Evolutionary conservation across 441 rosid species (phyloP).

Genomic region (Sinapis alba): DNA sequence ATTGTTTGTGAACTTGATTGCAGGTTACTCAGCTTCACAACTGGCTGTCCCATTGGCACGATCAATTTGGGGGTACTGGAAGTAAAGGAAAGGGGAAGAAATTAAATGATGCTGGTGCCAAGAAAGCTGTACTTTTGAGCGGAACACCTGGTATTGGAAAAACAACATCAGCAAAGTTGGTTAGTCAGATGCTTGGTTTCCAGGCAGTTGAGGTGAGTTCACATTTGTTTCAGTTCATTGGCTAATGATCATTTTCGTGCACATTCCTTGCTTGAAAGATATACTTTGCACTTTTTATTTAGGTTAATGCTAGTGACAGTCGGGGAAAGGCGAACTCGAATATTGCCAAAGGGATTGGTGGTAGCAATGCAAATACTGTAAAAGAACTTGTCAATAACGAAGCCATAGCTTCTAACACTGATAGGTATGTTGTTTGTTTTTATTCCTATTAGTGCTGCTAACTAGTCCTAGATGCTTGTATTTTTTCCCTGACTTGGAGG

Average conservation of each 20-base stretch:
- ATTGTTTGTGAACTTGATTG: constrained; percentile 18
- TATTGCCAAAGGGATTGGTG: constrained; percentile 86
- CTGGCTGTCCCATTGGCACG: constrained; percentile 87
- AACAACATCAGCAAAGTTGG: constrained; percentile 92
- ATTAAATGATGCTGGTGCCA: constrained; percentile 67
- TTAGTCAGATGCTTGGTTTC: constrained; percentile 90
- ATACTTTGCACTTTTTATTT: constrained; percentile 21
- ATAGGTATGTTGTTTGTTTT: constrained; percentile 54
- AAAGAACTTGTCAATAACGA: constrained; percentile 96
- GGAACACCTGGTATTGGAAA: constrained; percentile 99
- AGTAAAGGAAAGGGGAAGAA: constrained; percentile 78
- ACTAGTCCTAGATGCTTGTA: constrained; percentile 22
- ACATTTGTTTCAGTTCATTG: constrained; percentile 4
- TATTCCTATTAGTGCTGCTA: constrained; percentile 9
- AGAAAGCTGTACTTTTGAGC: constrained; percentile 86
- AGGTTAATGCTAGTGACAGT: constrained; percentile 99
- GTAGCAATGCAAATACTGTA: constrained; percentile 93
- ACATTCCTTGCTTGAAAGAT: constrained; percentile 21
- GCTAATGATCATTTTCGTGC: constrained; percentile 19
- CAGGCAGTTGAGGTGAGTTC: constrained; percentile 82
- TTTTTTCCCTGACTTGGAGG: constrained; percentile 29
- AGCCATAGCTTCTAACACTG: constrained; percentile 62
- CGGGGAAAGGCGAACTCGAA: constrained; percentile 93
- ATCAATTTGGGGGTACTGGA: constrained; percentile 65
- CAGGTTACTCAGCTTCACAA: constrained; percentile 93